Conservation (phyloP, 192 early-diverging fungal genomes). For the Cetraspora pellucida region DNA sequence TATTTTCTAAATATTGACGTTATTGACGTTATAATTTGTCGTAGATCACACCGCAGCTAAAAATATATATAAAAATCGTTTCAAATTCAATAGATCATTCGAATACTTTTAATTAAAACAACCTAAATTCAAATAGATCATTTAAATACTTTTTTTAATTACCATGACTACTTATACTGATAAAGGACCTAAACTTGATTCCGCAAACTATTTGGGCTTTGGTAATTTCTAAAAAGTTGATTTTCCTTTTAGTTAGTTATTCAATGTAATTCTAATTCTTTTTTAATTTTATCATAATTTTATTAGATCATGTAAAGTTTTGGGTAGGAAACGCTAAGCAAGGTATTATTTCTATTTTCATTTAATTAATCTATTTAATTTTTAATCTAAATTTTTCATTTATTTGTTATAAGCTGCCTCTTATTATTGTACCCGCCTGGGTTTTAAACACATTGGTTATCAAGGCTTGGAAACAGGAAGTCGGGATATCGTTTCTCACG, state of each 20-base stretch:
- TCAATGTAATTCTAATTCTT: neutral
- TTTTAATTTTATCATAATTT: neutral
- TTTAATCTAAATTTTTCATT: neutral
- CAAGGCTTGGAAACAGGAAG: constrained; percentile 93
- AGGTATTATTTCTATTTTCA: constrained; percentile 19
- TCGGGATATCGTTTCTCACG: constrained; percentile 85
- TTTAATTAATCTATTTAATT: neutral
- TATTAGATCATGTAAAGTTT: constrained; percentile 46
- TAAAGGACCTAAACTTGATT: constrained; percentile 60
- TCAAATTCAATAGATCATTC: too few relatives aligned
- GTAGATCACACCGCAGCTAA: too few relatives aligned
- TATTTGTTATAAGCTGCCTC: constrained; percentile 67
- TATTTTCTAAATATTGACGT: too few relatives aligned
- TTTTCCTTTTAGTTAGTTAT: neutral
- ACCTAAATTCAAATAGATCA: too few relatives aligned
- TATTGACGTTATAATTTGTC: too few relatives aligned
- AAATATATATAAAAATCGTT: too few relatives aligned
- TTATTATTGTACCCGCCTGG: constrained; percentile 90
- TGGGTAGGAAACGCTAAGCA: constrained; percentile 56
- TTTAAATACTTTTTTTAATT: too few relatives aligned
- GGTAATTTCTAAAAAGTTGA: constrained; percentile 21
- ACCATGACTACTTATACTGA: constrained; percentile 67
- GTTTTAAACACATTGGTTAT: constrained; percentile 93
- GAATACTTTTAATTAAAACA: too few relatives aligned
- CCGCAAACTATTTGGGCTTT: constrained; percentile 70